A percentile compares a stretch with the other conserved stretches of the same genome.
These are phyloP conservation scores for Akebia trifoliata DNA, from an alignment of 164 flowering plant species.

Conservation along the genomic window DNA sequence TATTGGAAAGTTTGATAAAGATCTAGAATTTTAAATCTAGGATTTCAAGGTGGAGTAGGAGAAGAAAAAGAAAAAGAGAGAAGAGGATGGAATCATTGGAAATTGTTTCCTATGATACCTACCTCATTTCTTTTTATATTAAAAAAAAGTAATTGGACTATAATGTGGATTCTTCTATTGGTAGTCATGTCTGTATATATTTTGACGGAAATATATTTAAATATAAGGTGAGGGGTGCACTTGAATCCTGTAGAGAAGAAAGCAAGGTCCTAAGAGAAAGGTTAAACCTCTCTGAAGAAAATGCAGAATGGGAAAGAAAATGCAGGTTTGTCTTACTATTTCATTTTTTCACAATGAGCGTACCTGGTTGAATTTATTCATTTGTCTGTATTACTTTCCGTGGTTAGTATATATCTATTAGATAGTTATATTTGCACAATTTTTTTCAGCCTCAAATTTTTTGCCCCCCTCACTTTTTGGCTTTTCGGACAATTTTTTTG, in stretches of 20 bases:
- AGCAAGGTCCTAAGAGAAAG: conserved; percentile 39
- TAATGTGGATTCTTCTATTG: too few species aligned
- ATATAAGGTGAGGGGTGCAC: conserved; percentile 48
- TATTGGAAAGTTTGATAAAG: too few species aligned
- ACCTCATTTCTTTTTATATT: too few species aligned
- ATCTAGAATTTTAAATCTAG: too few species aligned
- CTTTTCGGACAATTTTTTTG: too few species aligned
- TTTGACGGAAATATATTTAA: conserved; percentile 6
- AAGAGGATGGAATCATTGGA: too few species aligned
- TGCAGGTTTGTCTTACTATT: conserved; percentile 43
- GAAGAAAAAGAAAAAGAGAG: too few species aligned
- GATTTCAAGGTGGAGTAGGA: too few species aligned
- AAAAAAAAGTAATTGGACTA: too few species aligned
- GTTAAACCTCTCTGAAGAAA: conserved; percentile 34
- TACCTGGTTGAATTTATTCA: not conserved
- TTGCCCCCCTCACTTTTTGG: not conserved
- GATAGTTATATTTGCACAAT: not conserved
- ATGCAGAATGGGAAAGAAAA: conserved; percentile 28
- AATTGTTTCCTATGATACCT: too few species aligned
- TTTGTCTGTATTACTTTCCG: not conserved
- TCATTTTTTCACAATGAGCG: not conserved
- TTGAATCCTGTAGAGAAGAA: conserved; percentile 45
- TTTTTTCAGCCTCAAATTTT: not conserved
- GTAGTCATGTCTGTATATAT: not conserved
- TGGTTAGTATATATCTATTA: not conserved